Conservation (phyloP, 2,329 filamentous ascomycete species). For the Cladosporium halotolerans region DNA sequence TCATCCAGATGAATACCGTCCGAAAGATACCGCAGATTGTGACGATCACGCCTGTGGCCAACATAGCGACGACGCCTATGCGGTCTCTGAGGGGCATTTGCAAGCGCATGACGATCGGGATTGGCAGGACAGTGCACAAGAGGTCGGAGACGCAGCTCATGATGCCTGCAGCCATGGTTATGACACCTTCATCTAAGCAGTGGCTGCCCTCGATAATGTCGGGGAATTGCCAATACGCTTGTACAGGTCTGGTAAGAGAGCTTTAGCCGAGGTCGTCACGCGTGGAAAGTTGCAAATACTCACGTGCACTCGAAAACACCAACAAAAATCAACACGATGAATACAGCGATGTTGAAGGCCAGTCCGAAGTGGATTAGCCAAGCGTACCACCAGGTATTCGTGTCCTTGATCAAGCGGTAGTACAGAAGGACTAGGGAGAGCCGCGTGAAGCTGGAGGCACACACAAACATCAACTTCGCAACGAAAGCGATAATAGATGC, state of each 20-base stretch:
- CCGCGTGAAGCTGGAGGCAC: slow-evolving; percentile 38
- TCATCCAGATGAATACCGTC: slow-evolving; percentile 41
- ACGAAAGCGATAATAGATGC: slow-evolving; percentile 36
- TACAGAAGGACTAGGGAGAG: slow-evolving; percentile 42
- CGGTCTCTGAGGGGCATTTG: slow-evolving; percentile 38
- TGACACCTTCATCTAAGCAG: slow-evolving; percentile 38
- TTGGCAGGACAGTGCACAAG: slow-evolving; percentile 37
- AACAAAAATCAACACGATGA: slow-evolving; percentile 33
- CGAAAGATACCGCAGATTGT: slow-evolving; percentile 37
- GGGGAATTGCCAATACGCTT: slow-evolving; percentile 38
- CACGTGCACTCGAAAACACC: slow-evolving; percentile 36
- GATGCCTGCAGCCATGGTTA: slow-evolving; percentile 35
- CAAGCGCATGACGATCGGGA: slow-evolving; percentile 38
- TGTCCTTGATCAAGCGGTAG: slow-evolving; percentile 39
- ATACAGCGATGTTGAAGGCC: slow-evolving; percentile 32
- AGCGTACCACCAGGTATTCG: slow-evolving; percentile 33
- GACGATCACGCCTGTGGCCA: slow-evolving; percentile 38
- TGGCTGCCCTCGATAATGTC: slow-evolving; percentile 23
- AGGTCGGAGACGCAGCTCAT: slow-evolving; percentile 40
- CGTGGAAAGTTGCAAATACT: slow-evolving; percentile 9
- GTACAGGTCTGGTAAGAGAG: slow-evolving; percentile 27
- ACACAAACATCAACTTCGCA: slow-evolving; percentile 38
- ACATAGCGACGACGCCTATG: slow-evolving; percentile 35
- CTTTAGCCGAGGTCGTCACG: background rate
- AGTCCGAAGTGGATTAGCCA: slow-evolving; percentile 36